Evolutionary conservation across 257 asterid species (phyloP).

Genomic region (Ilex aquifolium): DNA sequence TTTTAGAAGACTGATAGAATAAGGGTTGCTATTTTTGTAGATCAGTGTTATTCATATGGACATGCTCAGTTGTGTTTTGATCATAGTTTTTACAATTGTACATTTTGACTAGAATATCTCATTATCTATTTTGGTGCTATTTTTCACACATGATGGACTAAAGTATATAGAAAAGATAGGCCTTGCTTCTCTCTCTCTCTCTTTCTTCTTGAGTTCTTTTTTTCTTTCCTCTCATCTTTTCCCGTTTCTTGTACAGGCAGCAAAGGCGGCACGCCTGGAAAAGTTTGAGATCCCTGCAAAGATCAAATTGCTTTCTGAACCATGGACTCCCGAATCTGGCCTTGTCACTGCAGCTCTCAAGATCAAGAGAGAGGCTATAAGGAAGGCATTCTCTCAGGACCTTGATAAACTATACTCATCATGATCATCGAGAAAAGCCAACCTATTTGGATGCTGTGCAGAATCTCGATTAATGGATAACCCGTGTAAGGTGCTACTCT

Average conservation of each 20-base stretch:
- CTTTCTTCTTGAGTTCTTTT: neutral
- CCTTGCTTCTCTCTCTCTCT: too few relatives aligned
- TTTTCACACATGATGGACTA: too few relatives aligned
- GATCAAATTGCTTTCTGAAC: slow-evolving; percentile 37
- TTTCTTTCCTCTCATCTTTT: neutral
- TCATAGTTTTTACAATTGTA: too few relatives aligned
- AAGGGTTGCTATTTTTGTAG: too few relatives aligned
- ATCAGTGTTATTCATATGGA: too few relatives aligned
- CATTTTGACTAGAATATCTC: too few relatives aligned
- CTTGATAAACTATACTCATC: slow-evolving; percentile 58
- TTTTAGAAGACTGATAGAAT: too few relatives aligned
- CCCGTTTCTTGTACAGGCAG: slow-evolving; percentile 25
- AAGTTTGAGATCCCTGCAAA: slow-evolving; percentile 46
- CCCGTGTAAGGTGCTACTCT: neutral
- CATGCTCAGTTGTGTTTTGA: too few relatives aligned
- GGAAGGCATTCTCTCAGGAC: slow-evolving; percentile 67
- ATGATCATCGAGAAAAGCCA: slow-evolving; percentile 14
- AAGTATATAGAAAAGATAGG: too few relatives aligned
- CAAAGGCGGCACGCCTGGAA: slow-evolving; percentile 36
- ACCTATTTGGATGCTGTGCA: slow-evolving; percentile 19
- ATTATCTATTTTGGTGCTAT: too few relatives aligned
- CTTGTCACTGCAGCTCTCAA: slow-evolving; percentile 50
- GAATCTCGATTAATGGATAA: neutral
- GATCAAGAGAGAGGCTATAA: slow-evolving; percentile 50
- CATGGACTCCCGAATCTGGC: slow-evolving; percentile 56